A percentile compares a stretch with the other conserved stretches of the same genome.
Evolutionary conservation across 306 rosid genomes (phyloP).

Genomic region (Ceratonia siliqua): DNA sequence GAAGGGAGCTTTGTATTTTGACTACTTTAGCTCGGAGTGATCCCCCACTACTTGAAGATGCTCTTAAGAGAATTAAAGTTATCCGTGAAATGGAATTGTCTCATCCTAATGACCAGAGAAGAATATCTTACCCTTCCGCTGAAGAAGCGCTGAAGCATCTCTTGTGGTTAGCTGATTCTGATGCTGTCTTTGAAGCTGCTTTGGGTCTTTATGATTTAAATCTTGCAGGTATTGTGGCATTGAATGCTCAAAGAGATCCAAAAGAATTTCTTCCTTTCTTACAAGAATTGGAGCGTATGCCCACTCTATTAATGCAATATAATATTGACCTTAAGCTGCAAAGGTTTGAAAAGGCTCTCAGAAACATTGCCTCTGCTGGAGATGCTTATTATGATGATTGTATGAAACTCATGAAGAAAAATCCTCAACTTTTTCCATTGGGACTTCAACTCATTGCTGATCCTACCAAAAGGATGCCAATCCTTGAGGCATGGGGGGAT

Average conservation of each 20-base stretch:
- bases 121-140: constrained; percentile 70
- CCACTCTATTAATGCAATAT: constrained; percentile 72
- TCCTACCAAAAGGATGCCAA: constrained; percentile 62
- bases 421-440: constrained; percentile 82
- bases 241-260: constrained; percentile 96
- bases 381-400: constrained; percentile 75
- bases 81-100: constrained; percentile 84
- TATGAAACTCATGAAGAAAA: constrained; percentile 74
- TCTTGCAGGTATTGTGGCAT: constrained; percentile 93
- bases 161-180: constrained; percentile 87
- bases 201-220: constrained; percentile 95
- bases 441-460: constrained; percentile 82
- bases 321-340: constrained; percentile 84
- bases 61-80: constrained; percentile 79
- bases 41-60: constrained; percentile 95
- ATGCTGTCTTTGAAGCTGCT: constrained; percentile 88
- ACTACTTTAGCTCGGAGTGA: constrained; percentile 93
- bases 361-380: constrained; percentile 88
- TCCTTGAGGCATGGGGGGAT: constrained; percentile 98
- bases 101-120: constrained; percentile 57
- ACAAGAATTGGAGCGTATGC: constrained; percentile 80
- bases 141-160: constrained; percentile 98
- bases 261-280: constrained; percentile 93
- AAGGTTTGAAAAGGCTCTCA: constrained; percentile 88
- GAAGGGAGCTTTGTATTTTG: constrained; percentile 91